phyloP scores from a whole-genome alignment of 2,329 filamentous ascomycete species.

The Diaporthe ilicicola region DNA sequence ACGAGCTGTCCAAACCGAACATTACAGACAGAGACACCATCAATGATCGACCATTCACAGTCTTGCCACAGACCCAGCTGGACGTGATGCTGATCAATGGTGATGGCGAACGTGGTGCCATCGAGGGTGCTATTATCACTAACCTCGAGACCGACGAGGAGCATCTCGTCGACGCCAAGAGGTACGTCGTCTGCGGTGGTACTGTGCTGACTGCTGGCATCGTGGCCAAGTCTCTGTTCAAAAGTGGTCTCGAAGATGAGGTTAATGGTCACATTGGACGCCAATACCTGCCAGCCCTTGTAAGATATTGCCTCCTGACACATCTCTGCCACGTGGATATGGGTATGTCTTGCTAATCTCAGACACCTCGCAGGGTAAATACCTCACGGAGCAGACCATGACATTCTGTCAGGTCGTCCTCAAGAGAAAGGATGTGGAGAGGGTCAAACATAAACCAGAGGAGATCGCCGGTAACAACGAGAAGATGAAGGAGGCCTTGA shows the following conservation, averaged over 20 bases:
- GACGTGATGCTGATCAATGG: background rate
- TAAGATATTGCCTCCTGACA: background rate
- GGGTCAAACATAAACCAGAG: background rate
- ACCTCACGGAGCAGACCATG: constrained; percentile 39
- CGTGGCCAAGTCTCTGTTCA: constrained; percentile 32
- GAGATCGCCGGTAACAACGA: background rate
- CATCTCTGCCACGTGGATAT: background rate
- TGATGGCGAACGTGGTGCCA: background rate
- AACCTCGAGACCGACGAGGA: constrained; percentile 34
- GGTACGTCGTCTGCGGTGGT: constrained; percentile 40
- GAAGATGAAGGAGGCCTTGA: background rate
- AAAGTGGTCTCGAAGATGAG: background rate
- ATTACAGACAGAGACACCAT: background rate
- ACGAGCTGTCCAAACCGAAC: constrained; percentile 28
- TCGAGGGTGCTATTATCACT: constrained; percentile 4
- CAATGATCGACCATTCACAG: background rate
- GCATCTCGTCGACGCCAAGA: constrained; percentile 36
- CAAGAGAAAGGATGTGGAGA: constrained; percentile 31
- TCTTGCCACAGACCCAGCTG: background rate
- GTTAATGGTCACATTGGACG: background rate
- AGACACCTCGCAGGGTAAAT: constrained; percentile 33
- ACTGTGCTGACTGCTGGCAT: constrained; percentile 40
- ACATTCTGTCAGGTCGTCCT: constrained; percentile 41
- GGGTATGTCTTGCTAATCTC: background rate
- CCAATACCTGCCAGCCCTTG: background rate